These are phyloP conservation scores for Eucalyptus tenuipes DNA, from an alignment of 345 rosid species.

Conservation along the genomic window DNA sequence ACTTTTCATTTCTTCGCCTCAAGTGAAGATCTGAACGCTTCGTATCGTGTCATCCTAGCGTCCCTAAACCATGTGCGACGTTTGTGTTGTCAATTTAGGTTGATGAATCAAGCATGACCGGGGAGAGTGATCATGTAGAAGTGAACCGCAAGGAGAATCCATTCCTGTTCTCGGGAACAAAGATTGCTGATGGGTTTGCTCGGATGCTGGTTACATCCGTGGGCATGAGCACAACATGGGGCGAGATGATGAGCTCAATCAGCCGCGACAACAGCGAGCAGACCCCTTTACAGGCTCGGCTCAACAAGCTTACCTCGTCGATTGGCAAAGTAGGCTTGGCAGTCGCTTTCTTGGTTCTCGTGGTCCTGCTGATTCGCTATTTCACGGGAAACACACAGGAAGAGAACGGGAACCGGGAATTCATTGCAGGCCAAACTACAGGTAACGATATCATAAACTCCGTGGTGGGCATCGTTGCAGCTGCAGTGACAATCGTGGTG, in stretches of 20 bases:
- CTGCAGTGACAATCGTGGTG: slow-evolving; percentile 63
- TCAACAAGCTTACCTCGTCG: slow-evolving; percentile 51
- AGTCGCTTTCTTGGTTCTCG: slow-evolving; percentile 61
- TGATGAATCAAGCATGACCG: slow-evolving; percentile 62
- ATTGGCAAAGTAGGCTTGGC: slow-evolving; percentile 58
- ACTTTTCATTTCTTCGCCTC: background rate
- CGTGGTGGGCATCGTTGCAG: slow-evolving; percentile 49
- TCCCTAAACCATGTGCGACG: background rate
- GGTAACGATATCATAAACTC: slow-evolving; percentile 40
- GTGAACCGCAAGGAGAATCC: slow-evolving; percentile 27
- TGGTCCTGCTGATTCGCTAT: slow-evolving; percentile 48
- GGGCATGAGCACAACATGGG: slow-evolving; percentile 70
- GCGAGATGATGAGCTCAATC: slow-evolving; percentile 67
- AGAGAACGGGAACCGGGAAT: slow-evolving; percentile 30
- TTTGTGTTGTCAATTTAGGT: background rate
- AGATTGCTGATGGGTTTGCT: slow-evolving; percentile 44
- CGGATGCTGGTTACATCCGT: slow-evolving; percentile 56
- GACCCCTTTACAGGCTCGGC: slow-evolving; percentile 59
- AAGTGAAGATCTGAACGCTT: background rate
- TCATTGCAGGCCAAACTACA: slow-evolving; percentile 26
- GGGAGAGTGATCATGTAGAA: slow-evolving; percentile 44
- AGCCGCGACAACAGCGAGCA: slow-evolving; percentile 25
- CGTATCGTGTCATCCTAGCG: background rate
- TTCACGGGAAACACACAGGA: slow-evolving; percentile 57
- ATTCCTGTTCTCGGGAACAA: slow-evolving; percentile 50